Conservation (phyloP, 805 yeast species). For the Ogataea methanolica region DNA sequence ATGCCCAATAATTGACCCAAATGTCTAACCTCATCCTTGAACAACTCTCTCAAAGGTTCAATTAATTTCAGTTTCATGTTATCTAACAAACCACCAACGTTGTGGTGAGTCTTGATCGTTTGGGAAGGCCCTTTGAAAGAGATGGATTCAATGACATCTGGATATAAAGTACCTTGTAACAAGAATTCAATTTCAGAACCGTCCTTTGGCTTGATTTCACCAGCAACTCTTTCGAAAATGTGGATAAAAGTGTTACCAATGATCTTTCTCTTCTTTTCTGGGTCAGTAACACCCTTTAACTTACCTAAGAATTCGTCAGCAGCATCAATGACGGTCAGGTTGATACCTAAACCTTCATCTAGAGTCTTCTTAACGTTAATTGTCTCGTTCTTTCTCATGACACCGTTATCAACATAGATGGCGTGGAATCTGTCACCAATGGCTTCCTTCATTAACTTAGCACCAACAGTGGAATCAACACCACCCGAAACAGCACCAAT, state of each 20-base stretch:
- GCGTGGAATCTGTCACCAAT: constrained; percentile 99
- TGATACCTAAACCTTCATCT: constrained; percentile 90
- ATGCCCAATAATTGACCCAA: constrained; percentile 93
- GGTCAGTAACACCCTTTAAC: constrained; percentile 93
- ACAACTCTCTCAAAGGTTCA: constrained; percentile 97
- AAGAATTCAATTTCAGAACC: constrained; percentile 89
- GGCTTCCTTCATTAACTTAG: constrained; percentile 96
- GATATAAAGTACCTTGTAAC: constrained; percentile 96
- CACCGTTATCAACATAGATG: constrained; percentile 95
- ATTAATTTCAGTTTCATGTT: constrained; percentile 97
- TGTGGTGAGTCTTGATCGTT: constrained; percentile 98
- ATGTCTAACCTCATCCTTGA: constrained; percentile 98
- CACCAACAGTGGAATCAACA: constrained; percentile 98
- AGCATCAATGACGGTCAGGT: constrained; percentile 93
- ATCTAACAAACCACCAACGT: constrained; percentile 96
- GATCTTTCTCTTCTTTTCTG: constrained; percentile 97
- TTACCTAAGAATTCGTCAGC: constrained; percentile 80
- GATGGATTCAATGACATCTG: constrained; percentile 97
- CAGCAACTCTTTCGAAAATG: constrained; percentile 95
- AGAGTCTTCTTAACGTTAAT: constrained; percentile 81
- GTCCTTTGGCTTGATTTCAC: constrained; percentile 80
- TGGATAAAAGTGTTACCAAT: constrained; percentile 97
- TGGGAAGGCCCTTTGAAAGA: constrained; percentile 99
- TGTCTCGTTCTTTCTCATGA: constrained; percentile 93
- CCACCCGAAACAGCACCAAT: constrained; percentile 99